Base-by-base conservation (phyloP, 2,329 filamentous ascomycete genomes). In the Fusarium falciforme region DNA sequence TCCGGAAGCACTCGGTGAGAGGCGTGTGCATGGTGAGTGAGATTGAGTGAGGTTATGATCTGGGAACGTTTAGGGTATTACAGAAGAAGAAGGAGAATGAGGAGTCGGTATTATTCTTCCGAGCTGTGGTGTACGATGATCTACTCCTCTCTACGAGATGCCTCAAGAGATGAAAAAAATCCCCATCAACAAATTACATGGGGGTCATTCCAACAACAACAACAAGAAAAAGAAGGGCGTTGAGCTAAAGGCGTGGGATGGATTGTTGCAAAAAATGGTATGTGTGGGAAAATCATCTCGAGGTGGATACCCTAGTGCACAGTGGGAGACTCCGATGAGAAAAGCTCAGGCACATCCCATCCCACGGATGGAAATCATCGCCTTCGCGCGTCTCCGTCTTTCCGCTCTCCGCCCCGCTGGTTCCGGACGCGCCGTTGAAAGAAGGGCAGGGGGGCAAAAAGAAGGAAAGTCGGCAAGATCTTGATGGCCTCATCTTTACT, bases 341-440 rank as follows among this genome's bases (percentile, higher is more conserved):
- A 16, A 14, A 27, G 44, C 14, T 27, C 44, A 49, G 44, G 44
- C 44, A 27, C 42, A 47, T 47, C 42, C 42, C 14, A 47, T 17
- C n/a, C 27, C 16, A 54, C 14, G 17, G 27, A 27, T 52, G 29
- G 20, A 20, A 20, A 47, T 55, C 29, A 33, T 47, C 61, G 36
- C 49, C 35, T 44, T 64, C 49, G 61, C 14, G 25, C 49, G 36
- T 58, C 61, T 66, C 70, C 70, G 70, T 35, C 52, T 31, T 57
- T 44, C 49, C 61, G 47, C 31, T 25, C 55, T 72, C 66, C 66
- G 70, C 70, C 70, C 71, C 71, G 71, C 60, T 20, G 66, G 31
- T 54, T 71, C 71, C 71, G 71, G 71, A 49, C 40, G 55, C 58
- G 54, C 66, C 66, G 61, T 42, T 61, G 17, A 61, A 63, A 49